Evolutionary conservation across 2,329 filamentous ascomycete genomes (phyloP).

Genomic region (Fusarium pseudoanthophilum): DNA sequence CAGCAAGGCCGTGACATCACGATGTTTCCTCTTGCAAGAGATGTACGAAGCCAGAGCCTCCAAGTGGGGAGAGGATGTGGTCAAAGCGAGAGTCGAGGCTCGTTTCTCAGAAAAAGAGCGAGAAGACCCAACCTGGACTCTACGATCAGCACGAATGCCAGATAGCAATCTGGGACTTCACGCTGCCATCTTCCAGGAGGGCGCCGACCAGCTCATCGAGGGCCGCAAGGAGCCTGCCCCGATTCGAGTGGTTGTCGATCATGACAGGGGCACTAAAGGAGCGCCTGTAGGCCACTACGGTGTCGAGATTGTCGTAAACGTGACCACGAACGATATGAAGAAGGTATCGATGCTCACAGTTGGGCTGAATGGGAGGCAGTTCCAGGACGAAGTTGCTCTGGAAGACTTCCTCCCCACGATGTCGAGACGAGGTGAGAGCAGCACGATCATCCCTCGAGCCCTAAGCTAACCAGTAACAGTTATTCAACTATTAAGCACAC

Average conservation of each 20-base stretch:
- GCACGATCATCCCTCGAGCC: neutral
- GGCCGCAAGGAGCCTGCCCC: slow-evolving; percentile 74
- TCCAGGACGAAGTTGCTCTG: slow-evolving; percentile 76
- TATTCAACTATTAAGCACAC: slow-evolving; percentile 75
- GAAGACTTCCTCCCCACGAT: slow-evolving; percentile 80
- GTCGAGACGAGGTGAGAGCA: slow-evolving; percentile 73
- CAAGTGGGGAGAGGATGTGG: slow-evolving; percentile 84
- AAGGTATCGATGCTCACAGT: slow-evolving; percentile 62
- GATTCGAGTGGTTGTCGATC: slow-evolving; percentile 78
- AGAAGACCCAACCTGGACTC: slow-evolving; percentile 82
- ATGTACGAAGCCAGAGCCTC: slow-evolving; percentile 80
- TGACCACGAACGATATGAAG: slow-evolving; percentile 64
- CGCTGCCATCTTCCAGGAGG: slow-evolving; percentile 79
- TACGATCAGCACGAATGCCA: slow-evolving; percentile 74
- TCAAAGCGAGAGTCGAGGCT: slow-evolving; percentile 86
- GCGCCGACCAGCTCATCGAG: slow-evolving; percentile 68
- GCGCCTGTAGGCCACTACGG: slow-evolving; percentile 74
- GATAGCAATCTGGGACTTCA: slow-evolving; percentile 69
- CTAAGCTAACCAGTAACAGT: slow-evolving; percentile 62
- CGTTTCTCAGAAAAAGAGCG: slow-evolving; percentile 86
- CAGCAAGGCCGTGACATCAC: slow-evolving; percentile 65
- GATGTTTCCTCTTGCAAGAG: slow-evolving; percentile 78
- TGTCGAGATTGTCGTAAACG: slow-evolving; percentile 76
- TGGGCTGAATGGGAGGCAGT: slow-evolving; percentile 76
- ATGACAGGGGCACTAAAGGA: slow-evolving; percentile 72